Conservation (phyloP, 2,329 filamentous ascomycete genomes). For the Pleoardoris graminearum region DNA sequence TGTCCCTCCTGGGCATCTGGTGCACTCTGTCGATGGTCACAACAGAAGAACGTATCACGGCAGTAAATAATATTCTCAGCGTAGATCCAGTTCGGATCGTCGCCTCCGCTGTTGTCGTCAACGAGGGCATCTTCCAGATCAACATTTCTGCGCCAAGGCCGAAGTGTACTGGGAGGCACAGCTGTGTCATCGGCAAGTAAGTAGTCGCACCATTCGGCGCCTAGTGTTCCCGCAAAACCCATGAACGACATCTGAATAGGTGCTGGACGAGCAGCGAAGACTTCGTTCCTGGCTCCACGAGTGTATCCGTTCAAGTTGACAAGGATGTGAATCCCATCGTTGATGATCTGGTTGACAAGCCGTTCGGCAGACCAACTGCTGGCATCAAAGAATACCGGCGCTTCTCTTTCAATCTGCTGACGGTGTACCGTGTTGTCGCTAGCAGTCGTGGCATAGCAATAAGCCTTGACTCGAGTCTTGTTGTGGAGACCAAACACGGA, state of each 20-base stretch:
- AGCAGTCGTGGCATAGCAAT: conserved; percentile 92
- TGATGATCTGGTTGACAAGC: conserved; percentile 81
- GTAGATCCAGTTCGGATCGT: conserved; percentile 85
- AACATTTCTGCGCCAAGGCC: conserved; percentile 76
- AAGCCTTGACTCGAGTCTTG: conserved; percentile 71
- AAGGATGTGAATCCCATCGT: conserved; percentile 89
- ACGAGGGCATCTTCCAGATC: conserved; percentile 68
- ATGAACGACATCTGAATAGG: conserved; percentile 99
- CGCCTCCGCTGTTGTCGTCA: conserved; percentile 68
- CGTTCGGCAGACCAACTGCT: conserved; percentile 84
- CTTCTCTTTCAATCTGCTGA: conserved; percentile 88
- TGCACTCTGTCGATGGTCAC: conserved; percentile 91
- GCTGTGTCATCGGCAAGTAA: conserved; percentile 87
- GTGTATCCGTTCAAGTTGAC: conserved; percentile 99
- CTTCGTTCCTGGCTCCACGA: conserved; percentile 91
- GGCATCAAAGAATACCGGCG: conserved; percentile 87
- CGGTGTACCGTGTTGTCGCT: conserved; percentile 90
- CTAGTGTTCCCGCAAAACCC: conserved; percentile 95
- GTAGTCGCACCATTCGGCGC: conserved; percentile 98
- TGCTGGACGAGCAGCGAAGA: conserved; percentile 91
- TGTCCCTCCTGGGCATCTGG: conserved; percentile 66
- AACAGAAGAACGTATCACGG: conserved; percentile 95
- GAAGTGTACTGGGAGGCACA: conserved; percentile 78
- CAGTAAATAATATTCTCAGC: conserved; percentile 96
- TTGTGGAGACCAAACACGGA: conserved; percentile 95